phyloP scores from a whole-genome alignment of 768 basidiomycete species.

The Lactarius hengduanensis region DNA sequence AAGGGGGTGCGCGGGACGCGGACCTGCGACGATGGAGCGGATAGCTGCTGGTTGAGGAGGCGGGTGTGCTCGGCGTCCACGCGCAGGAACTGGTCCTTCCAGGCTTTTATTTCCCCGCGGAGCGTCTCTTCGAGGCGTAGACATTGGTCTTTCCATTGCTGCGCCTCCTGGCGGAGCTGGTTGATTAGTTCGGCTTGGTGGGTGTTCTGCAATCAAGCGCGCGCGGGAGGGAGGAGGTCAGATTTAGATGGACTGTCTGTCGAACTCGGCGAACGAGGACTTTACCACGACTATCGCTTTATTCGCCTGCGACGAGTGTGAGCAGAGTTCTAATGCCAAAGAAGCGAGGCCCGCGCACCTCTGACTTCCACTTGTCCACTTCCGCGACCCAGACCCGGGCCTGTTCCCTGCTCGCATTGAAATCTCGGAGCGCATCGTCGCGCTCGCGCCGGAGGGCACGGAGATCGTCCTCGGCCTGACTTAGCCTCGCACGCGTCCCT shows the following conservation, averaged over 20 bases:
- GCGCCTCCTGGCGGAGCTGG: constrained; percentile 60
- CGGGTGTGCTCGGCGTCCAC: constrained; percentile 67
- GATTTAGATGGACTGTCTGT: not conserved
- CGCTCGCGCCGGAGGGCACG: constrained; percentile 24
- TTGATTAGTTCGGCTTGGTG: constrained; percentile 61
- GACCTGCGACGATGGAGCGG: constrained; percentile 14
- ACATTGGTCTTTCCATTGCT: constrained; percentile 72
- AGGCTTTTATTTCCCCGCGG: constrained; percentile 55
- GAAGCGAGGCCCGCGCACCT: constrained; percentile 11
- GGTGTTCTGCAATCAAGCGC: constrained; percentile 42
- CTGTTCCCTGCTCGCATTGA: constrained; percentile 19
- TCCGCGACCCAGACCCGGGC: constrained; percentile 18
- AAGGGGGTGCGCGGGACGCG: not conserved
- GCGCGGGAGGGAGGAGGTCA: not conserved
- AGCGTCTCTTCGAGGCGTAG: constrained; percentile 47
- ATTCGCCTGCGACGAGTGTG: constrained; percentile 9
- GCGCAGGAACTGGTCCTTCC: constrained; percentile 78
- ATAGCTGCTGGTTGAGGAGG: constrained; percentile 54
- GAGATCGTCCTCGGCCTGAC: constrained; percentile 24
- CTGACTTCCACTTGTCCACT: constrained; percentile 27
- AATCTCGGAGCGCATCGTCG: constrained; percentile 24
- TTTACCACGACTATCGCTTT: constrained; percentile 16
- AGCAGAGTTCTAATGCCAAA: not conserved
- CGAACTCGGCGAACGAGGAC: not conserved
- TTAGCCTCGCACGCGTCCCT: constrained; percentile 21